Evolutionary conservation across 169 alveolate genomes (phyloP), one percentile per base, ranked within the genome.

Genomic region (Theileria equi): DNA sequence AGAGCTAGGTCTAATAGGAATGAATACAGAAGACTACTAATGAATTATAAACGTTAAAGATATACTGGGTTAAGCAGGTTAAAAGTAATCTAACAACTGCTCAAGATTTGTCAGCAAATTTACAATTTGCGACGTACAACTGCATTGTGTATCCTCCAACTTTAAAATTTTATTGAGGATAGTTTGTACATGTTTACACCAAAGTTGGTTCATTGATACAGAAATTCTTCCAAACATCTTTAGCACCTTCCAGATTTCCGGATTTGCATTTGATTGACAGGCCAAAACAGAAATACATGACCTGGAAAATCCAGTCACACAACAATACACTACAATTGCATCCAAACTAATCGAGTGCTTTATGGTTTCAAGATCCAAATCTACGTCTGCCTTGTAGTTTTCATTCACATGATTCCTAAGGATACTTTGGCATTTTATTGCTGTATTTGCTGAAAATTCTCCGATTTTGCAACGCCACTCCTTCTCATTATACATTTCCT

Each of bases 1-100:
- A 7, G 76, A 52, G 43, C 43, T 76, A 34, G 85, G 85, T 0
- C 28, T 76, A 35, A 63, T 44, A 23, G 67, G 47, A 10, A 63
- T 63, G 67, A 53, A 52, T 38, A 60, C 71, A 2, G 71, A 58
- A 48, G 36, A 60, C 47, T 62, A 71, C 36, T 71, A 71, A 25
- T 34, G 26, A 10, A 34, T 45, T 25, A 25, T 45, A 45, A 25
- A 45, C 16, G 26, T 45, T 45, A 45, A 29, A 7, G 26, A 45
- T 5, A 45, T 34, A 45, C 28, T 45, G 26, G 25, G 36, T 45
- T 45, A 29, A 45, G 26, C 54, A 45, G 54, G 5, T n/a, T n/a
- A n/a, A n/a, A n/a, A n/a, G n/a, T n/a, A n/a, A n/a, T n/a, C n/a
- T n/a, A n/a, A n/a, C n/a, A n/a, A n/a, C n/a, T n/a, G n/a, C n/a